Evolutionary conservation across 1,139 yeast species (phyloP), one percentile per base, ranked within the genome.

Genomic region (Diutina pseudorugosa): DNA sequence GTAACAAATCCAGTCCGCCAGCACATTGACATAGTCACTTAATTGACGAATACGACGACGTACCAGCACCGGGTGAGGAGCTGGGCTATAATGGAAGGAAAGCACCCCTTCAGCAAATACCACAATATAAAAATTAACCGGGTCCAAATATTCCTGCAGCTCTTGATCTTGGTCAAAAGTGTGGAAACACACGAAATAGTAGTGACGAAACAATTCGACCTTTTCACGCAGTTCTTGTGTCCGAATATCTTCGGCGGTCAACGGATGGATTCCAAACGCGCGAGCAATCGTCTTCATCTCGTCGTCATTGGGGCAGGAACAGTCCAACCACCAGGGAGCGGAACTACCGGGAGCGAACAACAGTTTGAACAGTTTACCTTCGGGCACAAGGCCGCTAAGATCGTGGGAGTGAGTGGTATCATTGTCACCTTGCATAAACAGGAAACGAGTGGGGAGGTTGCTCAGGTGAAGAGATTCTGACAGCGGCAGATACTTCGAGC

Each of bases 1-100:
- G 68, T 90, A 90, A 67, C 96, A 90, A 52, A 90, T 71, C 97
- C 97, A 90, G 68, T 90, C 97, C 1, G 96, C 84, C 56, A 88
- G 80, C 12, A 90, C 95, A 57, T 82, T 82, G 45, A 90, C 91
- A 63, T 89, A 89, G 61, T 88, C 96, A 55, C 94, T 77, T 58
- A 90, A 75, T 66, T 90, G 96, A 60, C 97, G 79, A 51, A 90
- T 94, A 70, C 97, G 85, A 65, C 95, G 78, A 67, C 97, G 79
- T 45, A 90, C 97, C 64, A 83, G 88, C 2, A 93, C 90, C 52
- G 93, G 82, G 65, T 90, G 96, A 27, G 78, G 71, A 40, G 88
- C 78, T 12, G 95, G 95, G 6, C 88, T 77, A 61, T 85, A 89
- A 64, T 89, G 96, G 75, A 90, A 90, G 1, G 95, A 80, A 51